phyloP scores from a whole-genome alignment of 108 stramenopile genomes.

The Poteriospumella lacustris region DNA sequence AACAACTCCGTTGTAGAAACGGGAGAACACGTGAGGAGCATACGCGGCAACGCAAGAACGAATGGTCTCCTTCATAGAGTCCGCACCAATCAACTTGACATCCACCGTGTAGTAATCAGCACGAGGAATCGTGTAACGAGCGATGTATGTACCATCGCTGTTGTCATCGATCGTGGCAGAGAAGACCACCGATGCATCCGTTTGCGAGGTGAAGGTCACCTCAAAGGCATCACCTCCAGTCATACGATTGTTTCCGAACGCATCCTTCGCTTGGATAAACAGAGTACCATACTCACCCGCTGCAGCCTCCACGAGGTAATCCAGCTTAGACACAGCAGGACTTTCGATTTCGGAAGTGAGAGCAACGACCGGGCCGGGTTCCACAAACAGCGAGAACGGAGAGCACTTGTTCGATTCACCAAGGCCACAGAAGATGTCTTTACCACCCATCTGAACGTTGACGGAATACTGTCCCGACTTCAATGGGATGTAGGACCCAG shows the following conservation, averaged over 20 bases:
- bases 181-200: slow-evolving; percentile 41
- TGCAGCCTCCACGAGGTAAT: slow-evolving; percentile 60
- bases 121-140: slow-evolving; percentile 65
- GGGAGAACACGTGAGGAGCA: slow-evolving; percentile 29
- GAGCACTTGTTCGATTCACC: slow-evolving; percentile 67
- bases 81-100: slow-evolving; percentile 43
- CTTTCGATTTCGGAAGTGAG: slow-evolving; percentile 56
- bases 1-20: slow-evolving; percentile 59
- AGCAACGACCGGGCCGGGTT: slow-evolving; percentile 61
- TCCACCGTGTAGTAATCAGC: slow-evolving; percentile 62
- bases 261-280: slow-evolving; percentile 68
- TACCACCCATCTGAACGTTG: slow-evolving; percentile 66
- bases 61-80: neutral
- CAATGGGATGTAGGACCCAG: slow-evolving; percentile 58
- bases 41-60: neutral
- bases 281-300: slow-evolving; percentile 65
- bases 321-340: slow-evolving; percentile 44
- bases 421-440: slow-evolving; percentile 69
- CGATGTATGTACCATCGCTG: slow-evolving; percentile 63
- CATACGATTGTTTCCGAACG: slow-evolving; percentile 65
- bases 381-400: slow-evolving; percentile 62
- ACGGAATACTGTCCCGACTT: slow-evolving; percentile 65
- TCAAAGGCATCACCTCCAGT: slow-evolving; percentile 61
- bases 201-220: slow-evolving; percentile 39
- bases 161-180: slow-evolving; percentile 57